Conservation (phyloP, 441 rosid species). For the Biscutella laevigata region DNA sequence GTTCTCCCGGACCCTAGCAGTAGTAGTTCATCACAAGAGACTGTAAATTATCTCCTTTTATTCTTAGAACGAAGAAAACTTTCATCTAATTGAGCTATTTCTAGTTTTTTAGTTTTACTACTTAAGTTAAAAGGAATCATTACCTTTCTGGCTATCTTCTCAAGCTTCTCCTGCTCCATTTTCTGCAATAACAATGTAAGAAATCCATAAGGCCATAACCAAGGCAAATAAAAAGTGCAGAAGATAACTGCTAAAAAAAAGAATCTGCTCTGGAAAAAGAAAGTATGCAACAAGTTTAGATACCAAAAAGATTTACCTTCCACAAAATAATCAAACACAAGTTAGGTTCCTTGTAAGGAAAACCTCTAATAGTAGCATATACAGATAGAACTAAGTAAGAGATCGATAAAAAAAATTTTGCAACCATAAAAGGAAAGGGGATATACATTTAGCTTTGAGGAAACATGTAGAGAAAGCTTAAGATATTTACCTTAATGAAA, state of each 20-base stretch:
- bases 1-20: constrained; percentile 46
- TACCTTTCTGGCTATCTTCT: constrained; percentile 87
- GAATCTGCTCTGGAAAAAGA: background rate
- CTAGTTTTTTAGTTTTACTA: background rate
- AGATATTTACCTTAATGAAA: constrained; percentile 63
- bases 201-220: too few relatives aligned
- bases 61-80: constrained; percentile 28
- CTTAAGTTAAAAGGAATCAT: background rate
- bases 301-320: background rate
- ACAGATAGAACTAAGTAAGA: background rate
- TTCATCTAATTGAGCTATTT: background rate
- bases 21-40: background rate
- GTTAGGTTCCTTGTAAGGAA: background rate
- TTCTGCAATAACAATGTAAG: constrained; percentile 58
- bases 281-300: background rate
- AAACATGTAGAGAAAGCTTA: background rate
- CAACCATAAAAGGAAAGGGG: constrained; percentile 6
- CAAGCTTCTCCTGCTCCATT: constrained; percentile 79
- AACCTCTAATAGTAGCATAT: background rate
- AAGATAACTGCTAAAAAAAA: background rate
- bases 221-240: background rate
- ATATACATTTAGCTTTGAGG: background rate
- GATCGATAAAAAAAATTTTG: background rate
- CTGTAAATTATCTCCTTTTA: constrained; percentile 15
- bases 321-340: background rate